Evolutionary conservation across 164 flowering plant genomes (phyloP), one percentile per base, ranked within the genome.

Genomic region (Hamamelis virginiana): DNA sequence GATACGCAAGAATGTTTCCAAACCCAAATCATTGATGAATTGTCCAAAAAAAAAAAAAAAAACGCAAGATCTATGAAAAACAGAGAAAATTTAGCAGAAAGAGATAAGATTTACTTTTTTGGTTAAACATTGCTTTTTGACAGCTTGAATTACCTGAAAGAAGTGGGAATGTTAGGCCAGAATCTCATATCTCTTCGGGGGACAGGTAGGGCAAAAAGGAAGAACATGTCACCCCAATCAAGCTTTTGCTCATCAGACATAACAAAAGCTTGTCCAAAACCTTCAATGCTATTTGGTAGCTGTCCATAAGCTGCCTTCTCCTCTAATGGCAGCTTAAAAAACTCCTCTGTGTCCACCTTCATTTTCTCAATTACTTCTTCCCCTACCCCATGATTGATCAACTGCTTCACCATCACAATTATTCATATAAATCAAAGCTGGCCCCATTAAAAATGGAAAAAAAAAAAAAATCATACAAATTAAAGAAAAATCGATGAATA

Each of bases 261-360:
- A 57, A 85, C 83, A 64, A 83, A 80, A 8, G 84, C 83, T 67
- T 85, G 88, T 1, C 87, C 89, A 77, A 79, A 85, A 58, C 89
- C 91, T 74, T 87, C 85, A 22, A 82, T 65, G 50, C 1, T 43
- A 45, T 78, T 69, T 11, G 84, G 79, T 22, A 22, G 65, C 79
- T 78, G 85, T 11, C 77, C 69, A 67, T 68, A 80, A 8, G 50
- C 76, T 69, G 66, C 73, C 78, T 81, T 85, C 75, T 85, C 85
- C 63, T 84, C 88, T 18, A 80, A 23, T 65, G 91, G 81, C 52
- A 82, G 76, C 58, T 61, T 65, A 28, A 85, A 87, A 69, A 87
- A 87, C 26, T 78, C 77, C 44, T 69, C 23, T 12, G 60, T 62
- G 33, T 65, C 85, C 1, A 16, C 53, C 81, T 80, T 80, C 84